phyloP scores from a whole-genome alignment of 148 eudicot species.

The Heliosperma pusillum region DNA sequence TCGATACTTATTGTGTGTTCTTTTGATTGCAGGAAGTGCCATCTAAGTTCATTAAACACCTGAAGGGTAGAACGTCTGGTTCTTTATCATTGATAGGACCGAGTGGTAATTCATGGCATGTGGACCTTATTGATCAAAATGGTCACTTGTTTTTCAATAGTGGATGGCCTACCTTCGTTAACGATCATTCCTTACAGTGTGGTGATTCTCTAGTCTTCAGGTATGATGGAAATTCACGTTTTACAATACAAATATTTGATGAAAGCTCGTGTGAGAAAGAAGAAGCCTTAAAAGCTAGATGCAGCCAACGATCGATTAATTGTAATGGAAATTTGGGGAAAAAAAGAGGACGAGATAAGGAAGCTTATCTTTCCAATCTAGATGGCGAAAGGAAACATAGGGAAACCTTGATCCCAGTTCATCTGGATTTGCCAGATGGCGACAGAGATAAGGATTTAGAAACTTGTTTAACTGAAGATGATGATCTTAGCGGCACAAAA shows the following conservation, averaged over 20 bases:
- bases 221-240: slow-evolving; percentile 68
- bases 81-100: slow-evolving; percentile 63
- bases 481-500: slow-evolving; percentile 22
- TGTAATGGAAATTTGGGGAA: slow-evolving; percentile 23
- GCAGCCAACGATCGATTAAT: slow-evolving; percentile 45
- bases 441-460: slow-evolving; percentile 14
- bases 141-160: slow-evolving; percentile 51
- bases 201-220: slow-evolving; percentile 77
- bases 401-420: slow-evolving; percentile 37
- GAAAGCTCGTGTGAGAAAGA: slow-evolving; percentile 82
- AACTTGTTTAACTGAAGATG: slow-evolving; percentile 9
- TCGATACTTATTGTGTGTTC: not conserved
- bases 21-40: slow-evolving; percentile 63
- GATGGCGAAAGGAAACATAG: slow-evolving; percentile 49
- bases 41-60: slow-evolving; percentile 49
- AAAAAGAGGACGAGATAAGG: slow-evolving; percentile 51
- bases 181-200: slow-evolving; percentile 59
- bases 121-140: slow-evolving; percentile 39
- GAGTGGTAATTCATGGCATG: slow-evolving; percentile 75
- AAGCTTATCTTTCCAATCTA: slow-evolving; percentile 22
- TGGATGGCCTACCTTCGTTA: slow-evolving; percentile 77
- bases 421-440: slow-evolving; percentile 28
- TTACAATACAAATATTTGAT: slow-evolving; percentile 76
- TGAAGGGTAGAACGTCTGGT: slow-evolving; percentile 48
- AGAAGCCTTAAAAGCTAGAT: slow-evolving; percentile 57